Percentiles rank a stretch among this genome's conserved stretches.
Conservation (phyloP, 192 early-diverging fungal species). For the Coemansia sp. region DNA sequence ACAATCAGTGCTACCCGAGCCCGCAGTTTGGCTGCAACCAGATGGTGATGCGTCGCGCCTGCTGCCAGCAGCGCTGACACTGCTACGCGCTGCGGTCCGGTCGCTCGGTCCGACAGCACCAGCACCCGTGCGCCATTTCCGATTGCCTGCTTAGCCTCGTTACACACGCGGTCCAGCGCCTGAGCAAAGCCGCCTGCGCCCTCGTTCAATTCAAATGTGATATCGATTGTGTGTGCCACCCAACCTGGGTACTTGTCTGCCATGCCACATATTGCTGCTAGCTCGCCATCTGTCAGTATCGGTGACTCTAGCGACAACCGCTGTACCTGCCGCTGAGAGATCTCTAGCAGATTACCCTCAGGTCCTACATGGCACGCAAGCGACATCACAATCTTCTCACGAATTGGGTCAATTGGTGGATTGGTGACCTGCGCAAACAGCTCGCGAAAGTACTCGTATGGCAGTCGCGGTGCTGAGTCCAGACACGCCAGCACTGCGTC, state of each 20-base stretch:
- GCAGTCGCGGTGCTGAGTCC: constrained; percentile 77
- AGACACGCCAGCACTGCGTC: constrained; percentile 94
- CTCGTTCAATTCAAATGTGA: constrained; percentile 73
- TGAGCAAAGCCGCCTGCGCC: constrained; percentile 75
- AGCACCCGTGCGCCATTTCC: constrained; percentile 72
- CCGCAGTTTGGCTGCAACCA: constrained; percentile 85
- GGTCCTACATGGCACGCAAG: constrained; percentile 92
- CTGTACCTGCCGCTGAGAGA: constrained; percentile 72
- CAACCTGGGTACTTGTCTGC: constrained; percentile 65
- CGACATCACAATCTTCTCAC: constrained; percentile 98
- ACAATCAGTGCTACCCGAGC: constrained; percentile 82
- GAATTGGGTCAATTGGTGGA: constrained; percentile 98
- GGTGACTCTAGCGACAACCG: constrained; percentile 82
- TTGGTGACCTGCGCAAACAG: constrained; percentile 98
- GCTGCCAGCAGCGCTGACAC: constrained; percentile 82
- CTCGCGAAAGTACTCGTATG: constrained; percentile 97
- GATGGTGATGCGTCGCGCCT: constrained; percentile 91
- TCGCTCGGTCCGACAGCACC: constrained; percentile 75
- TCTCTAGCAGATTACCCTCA: constrained; percentile 90
- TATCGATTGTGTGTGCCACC: constrained; percentile 70
- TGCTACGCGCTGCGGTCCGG: constrained; percentile 66
- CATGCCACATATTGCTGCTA: constrained; percentile 75
- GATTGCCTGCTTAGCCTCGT: constrained; percentile 80
- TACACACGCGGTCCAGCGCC: constrained; percentile 84
- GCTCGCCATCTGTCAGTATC: constrained; percentile 78